Evolutionary conservation across 106 monocot species (phyloP), one percentile per base, ranked within the genome.

Genomic region (Apostasia ramifera): DNA sequence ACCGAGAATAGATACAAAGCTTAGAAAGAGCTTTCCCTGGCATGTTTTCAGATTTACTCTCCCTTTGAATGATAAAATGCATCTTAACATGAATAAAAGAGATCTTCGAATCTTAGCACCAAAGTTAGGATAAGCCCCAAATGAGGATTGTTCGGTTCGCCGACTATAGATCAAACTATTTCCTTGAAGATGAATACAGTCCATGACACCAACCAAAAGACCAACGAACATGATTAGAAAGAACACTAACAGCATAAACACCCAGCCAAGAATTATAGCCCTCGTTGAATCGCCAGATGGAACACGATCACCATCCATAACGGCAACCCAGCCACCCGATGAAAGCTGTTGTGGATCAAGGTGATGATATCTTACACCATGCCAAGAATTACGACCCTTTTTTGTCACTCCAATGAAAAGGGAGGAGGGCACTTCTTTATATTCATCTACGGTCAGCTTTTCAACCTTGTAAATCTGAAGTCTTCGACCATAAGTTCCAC

Each of bases 261-360:
- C 39, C 59, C 67, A 86, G 50, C 82, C 86, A 57, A 86, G 46
- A 58, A 79, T 54, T 70, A 72, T 73, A 5, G 72, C 73, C 55
- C 76, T 44, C 5, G 79, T 79, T 1, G 73, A 69, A 63, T 86
- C 79, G 12, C 86, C 86, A 44, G 86, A 86, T 56, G 72, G 79
- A 57, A 86, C 86, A 53, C 86, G 75, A 56, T 86, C 86, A 8
- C 86, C 86, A 70, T 86, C 86, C 79, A 82, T 76, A 8, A 86
- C 86, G 4, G 86, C 82, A 73, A 82, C 71, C 86, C 86, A 86
- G 50, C 47, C 67, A 68, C 82, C 86, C 1, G 70, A 79, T 11
- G 78, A 63, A 7, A 86, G 79, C 63, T 78, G 66, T 26, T 73
- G 82, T 49, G 76, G 40, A 64, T 86, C 86, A 2, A 82, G 56